Evolutionary conservation across 2,329 filamentous ascomycete species (phyloP), one percentile per base, ranked within the genome.

Genomic region (Pestalotiopsis sp.): DNA sequence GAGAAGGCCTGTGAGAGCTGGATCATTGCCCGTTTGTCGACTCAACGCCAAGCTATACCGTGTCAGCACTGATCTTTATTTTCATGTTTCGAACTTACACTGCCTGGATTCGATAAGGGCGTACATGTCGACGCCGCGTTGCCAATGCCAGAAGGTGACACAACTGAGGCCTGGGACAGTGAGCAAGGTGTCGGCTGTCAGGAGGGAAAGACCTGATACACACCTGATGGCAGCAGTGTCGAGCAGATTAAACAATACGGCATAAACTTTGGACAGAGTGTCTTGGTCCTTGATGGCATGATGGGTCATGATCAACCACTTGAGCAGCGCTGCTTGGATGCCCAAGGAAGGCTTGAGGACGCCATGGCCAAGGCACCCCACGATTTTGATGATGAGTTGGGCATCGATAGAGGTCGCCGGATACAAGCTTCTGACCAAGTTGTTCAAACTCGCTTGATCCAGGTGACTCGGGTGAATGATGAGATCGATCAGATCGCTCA

Each of bases 141-240:
- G 95, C 89, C 38, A 95, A 80, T 3, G 92, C 93, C 25, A 97
- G 84, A 45, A 97, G 80, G 80, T 97, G 93, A 75, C 93, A 95
- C 64, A 96, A 77, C 70, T 87, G 84, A 12, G 87, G 83, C 68
- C 88, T 87, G 67, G 39, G 66, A 31, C 41, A 25, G 62, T 75
- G 49, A 73, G 74, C 75, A 79, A 76, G 69, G 27, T 38, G 4
- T 14, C 14, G 61, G 9, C 20, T 49, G 52, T 20, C 62, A 64
- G 39, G 17, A 31, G 17, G 59, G 45, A 61, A 64, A 31, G 6
- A 12, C 20, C 23, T 13, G 17, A 13, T 52, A 69, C 74, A 66
- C 82, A 92, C 86, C 92, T 87, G 70, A 94, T 87, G 69, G 90
- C 92, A 64, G 93, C 91, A 75, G 93, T 95, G 75, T 97, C 93